Base-by-base conservation (phyloP, 2,329 filamentous ascomycete species). In the Sporothrix luriei region DNA sequence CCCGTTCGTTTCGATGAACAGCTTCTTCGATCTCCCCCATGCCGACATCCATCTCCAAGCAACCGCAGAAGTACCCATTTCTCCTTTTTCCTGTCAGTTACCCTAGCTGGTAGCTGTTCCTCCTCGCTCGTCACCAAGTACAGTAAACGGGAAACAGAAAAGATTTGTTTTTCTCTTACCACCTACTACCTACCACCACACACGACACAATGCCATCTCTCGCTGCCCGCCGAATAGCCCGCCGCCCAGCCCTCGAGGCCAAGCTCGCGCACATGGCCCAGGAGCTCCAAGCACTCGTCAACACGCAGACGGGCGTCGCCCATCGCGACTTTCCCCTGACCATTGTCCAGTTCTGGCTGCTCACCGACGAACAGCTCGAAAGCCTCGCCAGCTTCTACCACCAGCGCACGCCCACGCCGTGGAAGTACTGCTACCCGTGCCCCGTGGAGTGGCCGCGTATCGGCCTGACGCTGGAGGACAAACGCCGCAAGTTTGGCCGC, bases 301-400 rank as follows among this genome's bases (percentile, higher is more conserved):
- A 88, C 78, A 79, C 90, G 73, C 82, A 82, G 26, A 86, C 85
- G 1, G 90, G 90, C 65, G 76, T 79, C n/a, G 80, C 90, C 2
- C 90, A 91, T 75, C 85, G 88, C 0, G 77, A 81, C 69, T 93
- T 91, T 77, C 91, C 91, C 1, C 75, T 76, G 24, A 91, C 87
- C 3, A 82, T 93, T 68, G 86, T 93, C 59, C 84, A 85, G 76
- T 92, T 91, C 79, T 91, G 90, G 84, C 87, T 93, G 43, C 84
- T 93, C 49, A 93, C 89, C 19, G 88, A 91, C 77, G 79, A 79
- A 40, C 84, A 93, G 79, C 87, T 92, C 68, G 90, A 93, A 79
- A 81, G 82, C 68, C 84, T 93, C 52, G 90, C 90, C 3, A 81
- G 84, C 73, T 92, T 90, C 79, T 93, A 93, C 81, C 89, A 91